Evolutionary conservation across 2,329 filamentous ascomycete genomes (phyloP), one percentile per base, ranked within the genome.

Genomic region (Seiridium unicorne): DNA sequence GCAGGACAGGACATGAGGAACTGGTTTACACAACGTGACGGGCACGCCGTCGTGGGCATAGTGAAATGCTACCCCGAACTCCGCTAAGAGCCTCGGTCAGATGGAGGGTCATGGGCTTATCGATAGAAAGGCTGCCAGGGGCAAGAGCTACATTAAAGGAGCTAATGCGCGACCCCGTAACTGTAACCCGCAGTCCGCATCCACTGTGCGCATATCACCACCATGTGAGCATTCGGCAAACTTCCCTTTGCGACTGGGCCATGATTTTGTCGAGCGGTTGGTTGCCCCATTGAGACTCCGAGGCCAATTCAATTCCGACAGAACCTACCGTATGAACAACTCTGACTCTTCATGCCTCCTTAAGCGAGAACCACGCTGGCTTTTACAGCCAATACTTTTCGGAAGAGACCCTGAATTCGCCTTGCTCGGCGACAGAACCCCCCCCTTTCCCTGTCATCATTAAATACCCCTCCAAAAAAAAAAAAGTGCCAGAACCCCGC

Each of bases 381-480:
- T 42, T 7, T 42, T 13, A 42, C 38, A 42, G 38, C 38, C 38
- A 42, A 42, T 13, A 42, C 38, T 42, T 42, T 42, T 42, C 13
- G 38, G 38, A 35, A 53, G 38, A 35, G 49, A 35, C 32, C 49
- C 49, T 34, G 11, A 35, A 53, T 35, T 34, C 38, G 32, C 18
- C 18, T 26, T 35, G 34, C 49, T 53, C 34, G 31, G 49, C 32
- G 49, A 35, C 49, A 49, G 35, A 32, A 49, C 11, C 35, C 11
- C n/a, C 38, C 32, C 49, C 49, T 35, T 31, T n/a, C n/a, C 49
- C 49, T 53, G 49, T n/a, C 34, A 9, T 18, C 46, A 7, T n/a
- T 32, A 40, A 44, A 40, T 42, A 55, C 54, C 54, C 54, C 54
- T 47, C 54, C 54, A 57, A 46, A 47, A 57, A 57, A 55, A 55